These are phyloP conservation scores for Aureobasidium sp. DNA, from an alignment of 2,329 filamentous ascomycete genomes.

Conservation along the genomic window DNA sequence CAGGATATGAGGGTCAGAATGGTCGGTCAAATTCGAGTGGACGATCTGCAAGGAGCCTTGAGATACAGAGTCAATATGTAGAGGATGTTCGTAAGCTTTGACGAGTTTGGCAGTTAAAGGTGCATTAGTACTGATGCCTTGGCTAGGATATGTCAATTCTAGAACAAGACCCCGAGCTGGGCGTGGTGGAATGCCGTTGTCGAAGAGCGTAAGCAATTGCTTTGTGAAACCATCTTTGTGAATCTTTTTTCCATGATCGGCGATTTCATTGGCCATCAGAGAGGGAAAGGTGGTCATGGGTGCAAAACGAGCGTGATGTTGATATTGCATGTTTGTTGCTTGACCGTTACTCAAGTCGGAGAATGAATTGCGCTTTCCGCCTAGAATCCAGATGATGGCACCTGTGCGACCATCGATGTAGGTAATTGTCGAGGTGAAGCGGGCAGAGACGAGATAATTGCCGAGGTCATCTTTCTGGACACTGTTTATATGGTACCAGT, in stretches of 20 bases:
- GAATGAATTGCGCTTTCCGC: slow-evolving; percentile 22
- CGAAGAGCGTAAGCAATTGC: slow-evolving; percentile 43
- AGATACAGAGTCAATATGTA: slow-evolving; percentile 20
- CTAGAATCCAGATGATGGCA: slow-evolving; percentile 44
- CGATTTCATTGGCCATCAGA: slow-evolving; percentile 16
- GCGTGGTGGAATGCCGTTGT: slow-evolving; percentile 35
- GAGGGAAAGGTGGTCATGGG: slow-evolving; percentile 40
- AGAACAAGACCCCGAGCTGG: slow-evolving; percentile 4
- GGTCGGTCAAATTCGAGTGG: slow-evolving; percentile 31
- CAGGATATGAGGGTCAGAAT: slow-evolving; percentile 38
- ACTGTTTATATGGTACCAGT: slow-evolving; percentile 50
- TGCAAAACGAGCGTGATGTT: slow-evolving; percentile 28
- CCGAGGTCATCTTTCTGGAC: slow-evolving; percentile 44
- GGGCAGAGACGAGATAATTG: slow-evolving; percentile 48
- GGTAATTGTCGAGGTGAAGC: slow-evolving; percentile 41
- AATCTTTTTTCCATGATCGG: background rate
- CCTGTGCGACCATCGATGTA: slow-evolving; percentile 42
- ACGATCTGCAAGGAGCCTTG: slow-evolving; percentile 25
- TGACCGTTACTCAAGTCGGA: slow-evolving; percentile 20
- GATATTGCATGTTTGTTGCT: slow-evolving; percentile 21
- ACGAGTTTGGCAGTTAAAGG: slow-evolving; percentile 26
- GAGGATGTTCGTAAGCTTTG: slow-evolving; percentile 25
- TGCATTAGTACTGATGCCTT: background rate
- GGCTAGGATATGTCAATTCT: slow-evolving; percentile 10
- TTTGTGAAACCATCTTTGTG: slow-evolving; percentile 30